Conservation (phyloP, 2,329 filamentous ascomycete genomes). For the Ophiostoma australiae region DNA sequence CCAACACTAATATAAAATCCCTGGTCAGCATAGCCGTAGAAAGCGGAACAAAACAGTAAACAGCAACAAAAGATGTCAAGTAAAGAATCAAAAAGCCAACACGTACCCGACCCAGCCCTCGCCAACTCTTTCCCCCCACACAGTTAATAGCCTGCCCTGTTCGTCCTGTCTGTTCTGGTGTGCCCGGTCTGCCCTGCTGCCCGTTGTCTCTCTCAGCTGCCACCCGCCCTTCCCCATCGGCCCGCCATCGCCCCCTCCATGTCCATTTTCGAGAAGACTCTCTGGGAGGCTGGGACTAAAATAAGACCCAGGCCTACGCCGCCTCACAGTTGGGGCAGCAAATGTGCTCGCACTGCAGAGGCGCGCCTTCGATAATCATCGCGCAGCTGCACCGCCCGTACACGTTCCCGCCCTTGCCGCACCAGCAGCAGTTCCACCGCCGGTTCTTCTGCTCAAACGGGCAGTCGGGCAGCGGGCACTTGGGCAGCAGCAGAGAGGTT, state of each 20-base stretch:
- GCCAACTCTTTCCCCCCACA: background rate
- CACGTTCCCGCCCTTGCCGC: constrained; percentile 49
- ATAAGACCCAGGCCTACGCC: background rate
- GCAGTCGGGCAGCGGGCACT: constrained; percentile 45
- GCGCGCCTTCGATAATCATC: constrained; percentile 48
- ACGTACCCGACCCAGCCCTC: background rate
- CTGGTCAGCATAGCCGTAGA: background rate
- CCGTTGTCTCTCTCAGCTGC: background rate
- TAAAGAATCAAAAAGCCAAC: constrained; percentile 1
- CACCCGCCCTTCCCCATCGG: constrained; percentile 3
- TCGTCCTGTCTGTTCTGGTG: too few species aligned
- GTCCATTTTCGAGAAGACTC: background rate
- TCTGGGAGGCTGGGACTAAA: background rate
- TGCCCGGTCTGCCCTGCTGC: background rate
- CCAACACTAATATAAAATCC: background rate
- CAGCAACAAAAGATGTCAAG: background rate
- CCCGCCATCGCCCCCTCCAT: background rate
- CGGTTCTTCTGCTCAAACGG: constrained; percentile 48
- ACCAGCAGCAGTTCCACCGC: constrained; percentile 54
- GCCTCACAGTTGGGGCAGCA: constrained; percentile 49
- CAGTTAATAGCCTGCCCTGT: background rate
- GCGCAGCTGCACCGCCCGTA: constrained; percentile 47
- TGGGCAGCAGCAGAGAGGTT: constrained; percentile 34
- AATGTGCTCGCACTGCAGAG: constrained; percentile 50
- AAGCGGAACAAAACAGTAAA: background rate